A percentile compares a stretch with the other conserved stretches of the same genome.
Conservation (phyloP, 371 early-diverging fungal species). For the Saksenaea vasiformis region DNA sequence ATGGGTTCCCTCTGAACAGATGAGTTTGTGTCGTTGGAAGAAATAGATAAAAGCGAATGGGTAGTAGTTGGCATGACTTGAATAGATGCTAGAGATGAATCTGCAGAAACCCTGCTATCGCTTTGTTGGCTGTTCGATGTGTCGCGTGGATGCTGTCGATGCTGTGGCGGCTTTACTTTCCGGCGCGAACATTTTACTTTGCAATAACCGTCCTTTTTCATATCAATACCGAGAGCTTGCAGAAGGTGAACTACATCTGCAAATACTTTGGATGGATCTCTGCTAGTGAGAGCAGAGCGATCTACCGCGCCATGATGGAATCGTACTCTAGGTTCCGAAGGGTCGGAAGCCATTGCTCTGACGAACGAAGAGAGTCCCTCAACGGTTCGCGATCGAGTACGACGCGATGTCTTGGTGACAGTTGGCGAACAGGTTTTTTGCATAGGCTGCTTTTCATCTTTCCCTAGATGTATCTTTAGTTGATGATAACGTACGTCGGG, state of each 20-base stretch:
- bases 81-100: background rate
- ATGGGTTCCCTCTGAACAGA: constrained; percentile 61
- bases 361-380: background rate
- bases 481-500: background rate
- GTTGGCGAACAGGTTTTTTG: background rate
- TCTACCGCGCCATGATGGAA: constrained; percentile 14
- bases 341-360: background rate
- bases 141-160: background rate
- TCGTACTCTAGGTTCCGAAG: background rate
- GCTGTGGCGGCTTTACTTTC: background rate
- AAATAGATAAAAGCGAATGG: background rate
- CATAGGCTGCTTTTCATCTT: background rate
- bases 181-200: constrained; percentile 19
- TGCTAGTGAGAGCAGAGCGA: constrained; percentile 10
- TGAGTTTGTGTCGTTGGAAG: background rate
- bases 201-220: constrained; percentile 8
- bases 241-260: constrained; percentile 10
- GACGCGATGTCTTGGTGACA: background rate
- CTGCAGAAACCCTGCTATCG: background rate
- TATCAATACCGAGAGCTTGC: constrained; percentile 16
- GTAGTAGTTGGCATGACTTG: background rate
- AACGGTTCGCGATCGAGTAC: background rate
- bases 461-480: background rate
- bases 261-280: constrained; percentile 9
- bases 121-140: background rate